phyloP scores from a whole-genome alignment of 805 yeast species.

The Hanseniaspora guilliermondii region DNA sequence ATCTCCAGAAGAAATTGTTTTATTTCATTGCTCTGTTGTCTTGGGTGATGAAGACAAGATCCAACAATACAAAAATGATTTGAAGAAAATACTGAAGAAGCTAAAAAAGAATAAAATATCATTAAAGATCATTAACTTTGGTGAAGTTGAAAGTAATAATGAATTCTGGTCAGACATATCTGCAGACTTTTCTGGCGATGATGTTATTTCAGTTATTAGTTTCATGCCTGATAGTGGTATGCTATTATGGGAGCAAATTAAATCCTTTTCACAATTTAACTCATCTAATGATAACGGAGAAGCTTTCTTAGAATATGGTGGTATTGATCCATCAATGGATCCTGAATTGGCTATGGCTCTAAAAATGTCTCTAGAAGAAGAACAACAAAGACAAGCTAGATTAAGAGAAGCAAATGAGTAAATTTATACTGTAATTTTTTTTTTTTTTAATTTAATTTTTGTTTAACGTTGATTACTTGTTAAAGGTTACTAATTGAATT shows the following conservation, averaged over 20 bases:
- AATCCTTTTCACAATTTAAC: conserved; percentile 36
- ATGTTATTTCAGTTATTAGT: conserved; percentile 69
- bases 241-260: conserved; percentile 67
- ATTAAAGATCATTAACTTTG: conserved; percentile 80
- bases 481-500: background rate
- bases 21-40: conserved; percentile 81
- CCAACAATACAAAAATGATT: conserved; percentile 15
- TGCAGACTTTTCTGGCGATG: conserved; percentile 37
- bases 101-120: conserved; percentile 89
- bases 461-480: too few relatives aligned
- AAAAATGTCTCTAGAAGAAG: conserved; percentile 89
- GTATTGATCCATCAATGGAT: conserved; percentile 80
- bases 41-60: conserved; percentile 36
- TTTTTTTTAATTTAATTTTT: background rate
- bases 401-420: conserved; percentile 28
- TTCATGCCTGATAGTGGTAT: conserved; percentile 74
- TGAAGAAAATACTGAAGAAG: conserved; percentile 76
- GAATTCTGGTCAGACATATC: conserved; percentile 58
- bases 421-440: background rate
- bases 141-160: conserved; percentile 72
- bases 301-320: conserved; percentile 48
- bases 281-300: conserved; percentile 52
- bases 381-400: conserved; percentile 79
- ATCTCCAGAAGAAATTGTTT: conserved; percentile 72
- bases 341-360: conserved; percentile 95